Conservation (phyloP, 1,284 basidiomycete genomes). For the Tylopilus orsonianus region DNA sequence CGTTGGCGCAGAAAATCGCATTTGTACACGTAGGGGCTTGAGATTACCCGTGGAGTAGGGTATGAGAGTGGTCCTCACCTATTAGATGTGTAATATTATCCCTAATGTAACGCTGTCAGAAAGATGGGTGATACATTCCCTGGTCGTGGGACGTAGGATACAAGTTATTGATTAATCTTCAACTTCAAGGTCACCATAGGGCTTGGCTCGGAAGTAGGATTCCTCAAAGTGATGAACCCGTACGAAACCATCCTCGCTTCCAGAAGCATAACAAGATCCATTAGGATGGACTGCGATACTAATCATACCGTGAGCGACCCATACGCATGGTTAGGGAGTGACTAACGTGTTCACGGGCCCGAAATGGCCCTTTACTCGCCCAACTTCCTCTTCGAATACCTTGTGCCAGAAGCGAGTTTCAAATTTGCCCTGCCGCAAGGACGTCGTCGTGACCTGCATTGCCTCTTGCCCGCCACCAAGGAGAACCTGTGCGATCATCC, state of each 20-base stretch:
- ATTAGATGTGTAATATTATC: not conserved
- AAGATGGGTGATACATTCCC: constrained; percentile 8
- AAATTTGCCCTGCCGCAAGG: constrained; percentile 92
- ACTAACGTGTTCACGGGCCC: constrained; percentile 96
- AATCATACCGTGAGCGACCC: constrained; percentile 9
- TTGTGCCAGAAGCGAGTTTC: constrained; percentile 99
- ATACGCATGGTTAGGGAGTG: constrained; percentile 1
- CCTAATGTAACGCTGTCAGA: not conserved
- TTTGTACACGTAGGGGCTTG: constrained; percentile 32
- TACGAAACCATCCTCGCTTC: constrained; percentile 95
- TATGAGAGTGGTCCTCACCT: not conserved
- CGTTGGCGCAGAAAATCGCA: constrained; percentile 25
- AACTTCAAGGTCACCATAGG: constrained; percentile 87
- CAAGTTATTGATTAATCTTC: constrained; percentile 30
- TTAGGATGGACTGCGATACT: constrained; percentile 91
- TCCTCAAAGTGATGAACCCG: constrained; percentile 92
- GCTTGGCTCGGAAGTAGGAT: constrained; percentile 85
- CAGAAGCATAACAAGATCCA: constrained; percentile 89
- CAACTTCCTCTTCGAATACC: constrained; percentile 97
- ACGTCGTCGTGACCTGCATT: constrained; percentile 96
- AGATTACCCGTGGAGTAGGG: not conserved
- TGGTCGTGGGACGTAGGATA: constrained; percentile 10
- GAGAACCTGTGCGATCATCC: constrained; percentile 67
- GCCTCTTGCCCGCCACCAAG: constrained; percentile 98
- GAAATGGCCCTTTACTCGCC: constrained; percentile 95